These are phyloP conservation scores for Ophiostoma piceae DNA, from an alignment of 2,329 filamentous ascomycete genomes.

Conservation along the genomic window DNA sequence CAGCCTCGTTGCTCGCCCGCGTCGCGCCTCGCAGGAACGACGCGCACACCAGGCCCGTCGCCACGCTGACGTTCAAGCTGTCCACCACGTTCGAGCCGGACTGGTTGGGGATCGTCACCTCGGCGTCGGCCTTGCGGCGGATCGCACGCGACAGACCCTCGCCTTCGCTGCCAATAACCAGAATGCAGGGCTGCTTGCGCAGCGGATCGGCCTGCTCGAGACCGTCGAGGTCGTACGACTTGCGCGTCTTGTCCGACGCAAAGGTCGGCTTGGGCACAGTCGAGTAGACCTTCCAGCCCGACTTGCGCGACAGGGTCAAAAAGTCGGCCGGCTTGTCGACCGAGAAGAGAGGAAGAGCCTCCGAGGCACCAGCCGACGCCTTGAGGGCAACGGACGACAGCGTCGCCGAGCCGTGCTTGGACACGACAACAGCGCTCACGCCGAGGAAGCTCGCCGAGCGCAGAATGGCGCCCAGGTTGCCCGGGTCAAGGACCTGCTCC, in stretches of 20 bases:
- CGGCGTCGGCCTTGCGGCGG: slow-evolving; percentile 59
- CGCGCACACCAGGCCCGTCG: slow-evolving; percentile 69
- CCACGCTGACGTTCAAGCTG: slow-evolving; percentile 90
- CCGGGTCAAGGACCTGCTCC: slow-evolving; percentile 75
- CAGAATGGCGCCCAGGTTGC: slow-evolving; percentile 84
- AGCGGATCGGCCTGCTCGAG: slow-evolving; percentile 51
- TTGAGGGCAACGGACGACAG: slow-evolving; percentile 77
- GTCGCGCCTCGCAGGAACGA: slow-evolving; percentile 52
- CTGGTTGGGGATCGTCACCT: slow-evolving; percentile 59
- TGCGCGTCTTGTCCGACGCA: slow-evolving; percentile 22
- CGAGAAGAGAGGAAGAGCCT: slow-evolving; percentile 69
- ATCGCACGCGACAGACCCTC: slow-evolving; percentile 63
- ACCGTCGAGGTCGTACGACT: slow-evolving; percentile 40
- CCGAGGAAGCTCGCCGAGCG: slow-evolving; percentile 89
- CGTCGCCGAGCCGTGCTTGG: slow-evolving; percentile 65
- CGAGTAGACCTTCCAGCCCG: slow-evolving; percentile 80
- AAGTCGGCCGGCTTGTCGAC: slow-evolving; percentile 65
- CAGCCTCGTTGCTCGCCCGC: slow-evolving; percentile 10
- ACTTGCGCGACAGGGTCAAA: slow-evolving; percentile 58
- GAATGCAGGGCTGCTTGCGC: slow-evolving; percentile 59
- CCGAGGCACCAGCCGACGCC: slow-evolving; percentile 80
- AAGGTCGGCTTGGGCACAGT: slow-evolving; percentile 51
- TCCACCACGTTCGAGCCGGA: slow-evolving; percentile 59
- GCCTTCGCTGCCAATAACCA: slow-evolving; percentile 80
- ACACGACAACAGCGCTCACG: slow-evolving; percentile 74